Evolutionary conservation across 805 yeast genomes (phyloP).

Genomic region (Kodamaea laetipori): DNA sequence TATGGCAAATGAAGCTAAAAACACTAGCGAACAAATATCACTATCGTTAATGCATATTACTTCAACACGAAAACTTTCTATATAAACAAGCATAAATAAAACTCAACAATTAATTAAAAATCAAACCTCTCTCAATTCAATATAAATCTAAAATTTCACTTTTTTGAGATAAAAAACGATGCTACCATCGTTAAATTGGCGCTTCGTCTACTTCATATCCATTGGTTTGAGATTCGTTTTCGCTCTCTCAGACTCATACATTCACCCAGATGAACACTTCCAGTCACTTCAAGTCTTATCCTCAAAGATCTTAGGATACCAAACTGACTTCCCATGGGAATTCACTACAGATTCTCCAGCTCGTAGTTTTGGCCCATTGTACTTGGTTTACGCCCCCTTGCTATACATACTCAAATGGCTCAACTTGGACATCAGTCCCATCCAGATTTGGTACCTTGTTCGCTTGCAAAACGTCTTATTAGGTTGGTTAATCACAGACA

Average conservation of each 20-base stretch:
- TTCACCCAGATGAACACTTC: conserved; percentile 97
- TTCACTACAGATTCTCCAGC: conserved; percentile 59
- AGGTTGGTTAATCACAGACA: conserved; percentile 41
- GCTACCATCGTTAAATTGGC: conserved; percentile 40
- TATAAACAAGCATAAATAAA: too few relatives aligned
- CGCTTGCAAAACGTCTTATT: conserved; percentile 51
- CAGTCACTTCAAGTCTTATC: conserved; percentile 82
- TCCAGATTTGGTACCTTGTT: conserved; percentile 52
- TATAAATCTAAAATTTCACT: background rate
- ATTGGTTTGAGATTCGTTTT: conserved; percentile 54
- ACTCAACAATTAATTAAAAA: too few relatives aligned
- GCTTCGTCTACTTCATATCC: conserved; percentile 46
- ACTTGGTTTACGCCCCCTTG: conserved; percentile 70
- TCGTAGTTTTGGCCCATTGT: conserved; percentile 70
- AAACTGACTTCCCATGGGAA: conserved; percentile 78
- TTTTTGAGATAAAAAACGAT: conserved; percentile 3
- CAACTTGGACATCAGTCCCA: conserved; percentile 45
- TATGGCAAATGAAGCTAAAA: too few relatives aligned
- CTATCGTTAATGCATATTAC: too few relatives aligned
- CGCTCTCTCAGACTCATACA: conserved; percentile 73
- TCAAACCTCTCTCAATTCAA: background rate
- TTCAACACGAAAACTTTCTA: too few relatives aligned
- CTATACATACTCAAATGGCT: conserved; percentile 35
- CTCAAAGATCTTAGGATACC: conserved; percentile 44
- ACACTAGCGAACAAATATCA: too few relatives aligned